phyloP scores from a whole-genome alignment of 305 asterid species.

The Fraxinus paxiana region DNA sequence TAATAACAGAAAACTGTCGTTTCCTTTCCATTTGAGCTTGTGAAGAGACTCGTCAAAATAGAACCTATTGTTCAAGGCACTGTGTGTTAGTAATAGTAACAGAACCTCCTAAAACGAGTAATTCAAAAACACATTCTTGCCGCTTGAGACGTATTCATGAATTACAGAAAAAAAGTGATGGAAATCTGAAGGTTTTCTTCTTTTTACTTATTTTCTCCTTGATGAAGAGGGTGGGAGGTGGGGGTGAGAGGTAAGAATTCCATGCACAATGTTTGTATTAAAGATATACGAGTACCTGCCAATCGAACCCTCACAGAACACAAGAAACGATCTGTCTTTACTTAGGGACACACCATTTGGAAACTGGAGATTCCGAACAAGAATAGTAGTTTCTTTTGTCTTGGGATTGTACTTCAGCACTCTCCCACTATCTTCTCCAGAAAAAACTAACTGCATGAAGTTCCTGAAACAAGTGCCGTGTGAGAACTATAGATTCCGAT shows the following conservation, averaged over 20 bases:
- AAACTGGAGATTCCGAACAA: slow-evolving; percentile 62
- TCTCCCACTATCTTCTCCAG: slow-evolving; percentile 78
- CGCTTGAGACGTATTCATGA: neutral
- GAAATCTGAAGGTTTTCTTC: neutral
- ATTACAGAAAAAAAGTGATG: neutral
- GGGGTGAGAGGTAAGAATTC: neutral
- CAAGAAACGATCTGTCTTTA: slow-evolving; percentile 79
- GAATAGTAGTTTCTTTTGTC: slow-evolving; percentile 68
- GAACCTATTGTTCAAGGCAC: neutral
- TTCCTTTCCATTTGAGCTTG: neutral
- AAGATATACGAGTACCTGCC: slow-evolving; percentile 55
- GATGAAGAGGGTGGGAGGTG: neutral
- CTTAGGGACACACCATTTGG: slow-evolving; percentile 89
- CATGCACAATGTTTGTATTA: neutral
- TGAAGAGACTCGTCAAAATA: neutral
- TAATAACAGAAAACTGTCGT: neutral
- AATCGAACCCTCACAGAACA: slow-evolving; percentile 60
- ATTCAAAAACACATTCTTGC: neutral
- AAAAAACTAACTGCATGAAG: slow-evolving; percentile 65
- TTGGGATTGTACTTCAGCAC: slow-evolving; percentile 63
- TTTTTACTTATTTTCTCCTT: neutral
- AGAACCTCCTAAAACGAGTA: neutral
- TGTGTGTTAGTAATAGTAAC: neutral
- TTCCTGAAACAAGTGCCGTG: slow-evolving; percentile 46
- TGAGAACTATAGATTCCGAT: no score